Conservation (phyloP, 2,329 filamentous ascomycete genomes). For the Aspergillus fijiensis region DNA sequence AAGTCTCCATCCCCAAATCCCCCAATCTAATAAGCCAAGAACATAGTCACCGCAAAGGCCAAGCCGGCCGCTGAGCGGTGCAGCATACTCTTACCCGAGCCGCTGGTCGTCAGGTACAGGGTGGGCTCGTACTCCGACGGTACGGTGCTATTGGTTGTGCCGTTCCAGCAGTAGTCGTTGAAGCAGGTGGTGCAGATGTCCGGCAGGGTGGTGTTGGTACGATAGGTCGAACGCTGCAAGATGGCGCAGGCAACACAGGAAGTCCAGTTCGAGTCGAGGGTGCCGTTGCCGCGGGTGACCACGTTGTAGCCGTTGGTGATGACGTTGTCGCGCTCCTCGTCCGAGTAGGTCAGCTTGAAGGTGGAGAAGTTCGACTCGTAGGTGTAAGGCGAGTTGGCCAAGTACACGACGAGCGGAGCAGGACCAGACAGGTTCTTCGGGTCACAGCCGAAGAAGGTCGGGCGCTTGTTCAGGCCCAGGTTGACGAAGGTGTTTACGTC, state of each 20-base stretch:
- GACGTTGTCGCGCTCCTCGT: slow-evolving; percentile 69
- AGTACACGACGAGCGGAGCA: slow-evolving; percentile 69
- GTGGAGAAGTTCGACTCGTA: slow-evolving; percentile 77
- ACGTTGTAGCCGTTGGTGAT: slow-evolving; percentile 83
- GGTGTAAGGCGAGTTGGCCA: slow-evolving; percentile 82
- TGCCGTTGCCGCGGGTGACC: slow-evolving; percentile 79
- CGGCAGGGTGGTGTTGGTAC: slow-evolving; percentile 69
- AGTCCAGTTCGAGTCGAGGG: slow-evolving; percentile 71
- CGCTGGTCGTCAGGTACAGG: slow-evolving; percentile 6
- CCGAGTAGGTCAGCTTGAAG: slow-evolving; percentile 65
- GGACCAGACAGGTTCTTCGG: slow-evolving; percentile 59
- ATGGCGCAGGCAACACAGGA: slow-evolving; percentile 87
- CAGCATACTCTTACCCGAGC: neutral
- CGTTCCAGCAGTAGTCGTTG: slow-evolving; percentile 85
- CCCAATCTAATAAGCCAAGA: slow-evolving; percentile 6
- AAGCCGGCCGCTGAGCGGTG: slow-evolving; percentile 6
- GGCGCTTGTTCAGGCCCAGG: slow-evolving; percentile 68
- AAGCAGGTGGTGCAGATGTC: slow-evolving; percentile 76
- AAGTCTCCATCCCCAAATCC: neutral
- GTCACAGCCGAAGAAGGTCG: slow-evolving; percentile 80
- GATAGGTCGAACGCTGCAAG: slow-evolving; percentile 69
- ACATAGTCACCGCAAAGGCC: slow-evolving; percentile 1
- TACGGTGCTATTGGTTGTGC: slow-evolving; percentile 53
- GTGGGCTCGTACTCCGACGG: slow-evolving; percentile 14
- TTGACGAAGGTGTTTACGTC: slow-evolving; percentile 77